Percentiles rank a stretch among this genome's conserved stretches.
Conservation (phyloP, 345 rosid genomes). For the Populus simonii region DNA sequence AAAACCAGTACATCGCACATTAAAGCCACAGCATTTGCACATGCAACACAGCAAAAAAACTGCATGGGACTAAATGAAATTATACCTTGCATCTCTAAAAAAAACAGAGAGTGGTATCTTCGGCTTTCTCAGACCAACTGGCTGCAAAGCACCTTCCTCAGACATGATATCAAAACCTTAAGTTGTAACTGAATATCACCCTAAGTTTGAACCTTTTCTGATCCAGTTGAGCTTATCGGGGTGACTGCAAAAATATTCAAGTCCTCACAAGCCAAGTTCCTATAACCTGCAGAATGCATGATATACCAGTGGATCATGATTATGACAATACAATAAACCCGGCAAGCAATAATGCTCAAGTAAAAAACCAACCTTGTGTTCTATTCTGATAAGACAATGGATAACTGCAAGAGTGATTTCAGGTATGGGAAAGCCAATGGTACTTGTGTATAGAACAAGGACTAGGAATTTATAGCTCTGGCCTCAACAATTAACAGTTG, state of each 20-base stretch:
- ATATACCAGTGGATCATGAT: not conserved
- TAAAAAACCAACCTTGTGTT: not conserved
- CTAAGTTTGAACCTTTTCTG: not conserved
- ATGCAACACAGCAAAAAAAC: not conserved
- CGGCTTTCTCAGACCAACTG: conserved; percentile 23
- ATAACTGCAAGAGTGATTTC: not conserved
- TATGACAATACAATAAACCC: not conserved
- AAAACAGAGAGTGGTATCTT: conserved; percentile 55
- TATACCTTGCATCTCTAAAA: conserved; percentile 72
- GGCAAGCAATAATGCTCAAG: not conserved
- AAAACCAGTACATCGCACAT: not conserved
- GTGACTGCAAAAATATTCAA: not conserved
- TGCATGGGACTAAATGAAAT: not conserved
- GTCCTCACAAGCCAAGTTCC: not conserved
- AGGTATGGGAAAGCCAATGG: not conserved
- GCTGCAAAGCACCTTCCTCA: conserved; percentile 17
- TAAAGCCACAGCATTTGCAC: not conserved
- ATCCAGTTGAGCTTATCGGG: not conserved
- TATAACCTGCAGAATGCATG: conserved; percentile 6
- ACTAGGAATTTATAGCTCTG: not conserved
- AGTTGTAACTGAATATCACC: not conserved
- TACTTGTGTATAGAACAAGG: not conserved
- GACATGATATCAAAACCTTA: conserved; percentile 14
- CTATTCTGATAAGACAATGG: not conserved
- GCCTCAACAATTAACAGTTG: not conserved